Conservation (phyloP, 2,329 filamentous ascomycete genomes). For the Zymoseptoria tritici region DNA sequence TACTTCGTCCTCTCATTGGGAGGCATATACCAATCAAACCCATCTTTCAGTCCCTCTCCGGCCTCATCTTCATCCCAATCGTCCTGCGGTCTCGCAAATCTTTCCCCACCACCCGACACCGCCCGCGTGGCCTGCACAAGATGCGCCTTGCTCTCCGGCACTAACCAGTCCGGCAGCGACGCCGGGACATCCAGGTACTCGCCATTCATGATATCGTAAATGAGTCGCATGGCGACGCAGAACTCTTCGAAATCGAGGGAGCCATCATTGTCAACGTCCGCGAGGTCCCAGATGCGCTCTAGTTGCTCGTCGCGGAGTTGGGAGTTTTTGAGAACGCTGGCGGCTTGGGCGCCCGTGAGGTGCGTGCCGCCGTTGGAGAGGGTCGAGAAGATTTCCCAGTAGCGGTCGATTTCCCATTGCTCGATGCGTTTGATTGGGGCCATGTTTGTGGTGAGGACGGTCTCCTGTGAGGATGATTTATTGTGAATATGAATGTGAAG, state of each 20-base stretch:
- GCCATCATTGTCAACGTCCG: constrained; percentile 94
- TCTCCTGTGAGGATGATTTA: background rate
- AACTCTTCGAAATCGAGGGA: constrained; percentile 99
- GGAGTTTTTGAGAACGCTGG: constrained; percentile 65
- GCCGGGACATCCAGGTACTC: constrained; percentile 86
- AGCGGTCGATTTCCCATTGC: constrained; percentile 67
- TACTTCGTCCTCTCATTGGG: constrained; percentile 87
- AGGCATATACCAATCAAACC: constrained; percentile 99
- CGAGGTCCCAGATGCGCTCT: constrained; percentile 95
- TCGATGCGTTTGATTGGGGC: constrained; percentile 50
- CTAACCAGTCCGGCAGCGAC: constrained; percentile 86
- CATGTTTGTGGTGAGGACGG: constrained; percentile 15
- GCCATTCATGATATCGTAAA: constrained; percentile 95
- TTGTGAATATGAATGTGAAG: background rate
- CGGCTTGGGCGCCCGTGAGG: constrained; percentile 62
- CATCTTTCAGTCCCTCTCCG: constrained; percentile 78
- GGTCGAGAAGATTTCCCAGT: constrained; percentile 72
- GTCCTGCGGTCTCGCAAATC: constrained; percentile 65
- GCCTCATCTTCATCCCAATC: constrained; percentile 72
- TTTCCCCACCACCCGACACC: constrained; percentile 67
- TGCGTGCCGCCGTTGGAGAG: constrained; percentile 57
- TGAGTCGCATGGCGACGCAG: constrained; percentile 95
- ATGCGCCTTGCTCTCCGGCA: constrained; percentile 90
- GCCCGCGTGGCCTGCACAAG: constrained; percentile 77
- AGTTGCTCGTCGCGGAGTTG: constrained; percentile 72